Percentiles rank a stretch among this genome's conserved stretches.
Evolutionary conservation across 1,284 basidiomycete genomes (phyloP).

Genomic region (Heterobasidion occidentale): DNA sequence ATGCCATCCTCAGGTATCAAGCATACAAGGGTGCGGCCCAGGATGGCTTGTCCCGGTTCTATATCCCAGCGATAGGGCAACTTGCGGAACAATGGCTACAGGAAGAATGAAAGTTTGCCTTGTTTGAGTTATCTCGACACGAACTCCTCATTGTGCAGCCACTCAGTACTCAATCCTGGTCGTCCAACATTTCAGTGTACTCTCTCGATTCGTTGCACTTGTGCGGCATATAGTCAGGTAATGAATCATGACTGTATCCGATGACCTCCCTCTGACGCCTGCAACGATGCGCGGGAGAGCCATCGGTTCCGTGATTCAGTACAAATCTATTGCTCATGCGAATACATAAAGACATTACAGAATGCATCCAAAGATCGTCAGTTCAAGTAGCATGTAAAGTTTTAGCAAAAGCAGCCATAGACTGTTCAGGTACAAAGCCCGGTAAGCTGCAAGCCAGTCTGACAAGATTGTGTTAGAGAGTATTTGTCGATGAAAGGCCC

Average conservation of each 20-base stretch:
- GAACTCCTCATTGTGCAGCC: too few relatives aligned
- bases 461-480: conserved; percentile 15
- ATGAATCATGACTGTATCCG: too few relatives aligned
- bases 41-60: conserved; percentile 48
- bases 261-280: too few relatives aligned
- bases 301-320: neutral
- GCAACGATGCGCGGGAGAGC: too few relatives aligned
- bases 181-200: too few relatives aligned
- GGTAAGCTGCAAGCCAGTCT: conserved; percentile 12
- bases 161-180: too few relatives aligned
- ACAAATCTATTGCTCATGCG: neutral
- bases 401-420: neutral
- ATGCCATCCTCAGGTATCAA: conserved; percentile 35
- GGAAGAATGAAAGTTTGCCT: conserved; percentile 43
- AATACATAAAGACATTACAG: conserved; percentile 18
- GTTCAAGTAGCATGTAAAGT: conserved; percentile 8
- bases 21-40: conserved; percentile 61
- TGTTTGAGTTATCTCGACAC: neutral
- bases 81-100: conserved; percentile 69
- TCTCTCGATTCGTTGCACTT: too few relatives aligned
- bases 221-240: too few relatives aligned
- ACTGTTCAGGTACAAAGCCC: conserved; percentile 13
- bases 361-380: conserved; percentile 13
- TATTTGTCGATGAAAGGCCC: conserved; percentile 16
- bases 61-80: conserved; percentile 60